Evolutionary conservation across 2,329 filamentous ascomycete genomes (phyloP).

Genomic region (Camillea tinctor): DNA sequence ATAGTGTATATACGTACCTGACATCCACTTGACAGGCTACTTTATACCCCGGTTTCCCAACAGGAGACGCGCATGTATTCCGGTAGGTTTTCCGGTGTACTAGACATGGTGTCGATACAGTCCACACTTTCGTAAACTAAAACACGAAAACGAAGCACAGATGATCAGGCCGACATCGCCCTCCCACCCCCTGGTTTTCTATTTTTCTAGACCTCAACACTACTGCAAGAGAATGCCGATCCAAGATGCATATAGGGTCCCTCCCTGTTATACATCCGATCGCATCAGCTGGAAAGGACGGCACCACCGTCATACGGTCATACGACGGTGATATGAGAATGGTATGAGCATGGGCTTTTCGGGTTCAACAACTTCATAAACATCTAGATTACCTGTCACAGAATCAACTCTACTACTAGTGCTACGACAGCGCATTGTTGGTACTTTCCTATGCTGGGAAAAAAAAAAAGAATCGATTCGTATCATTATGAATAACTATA

Average conservation of each 20-base stretch:
- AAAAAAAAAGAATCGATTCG: neutral
- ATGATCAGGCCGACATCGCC: neutral
- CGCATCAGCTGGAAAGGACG: neutral
- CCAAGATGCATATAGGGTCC: conserved; percentile 1
- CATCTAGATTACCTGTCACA: neutral
- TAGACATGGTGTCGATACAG: neutral
- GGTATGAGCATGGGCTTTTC: neutral
- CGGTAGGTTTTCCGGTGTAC: too few relatives aligned
- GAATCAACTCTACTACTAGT: neutral
- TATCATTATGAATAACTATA: conserved; percentile 7
- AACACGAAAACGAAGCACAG: neutral
- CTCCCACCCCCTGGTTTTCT: too few relatives aligned
- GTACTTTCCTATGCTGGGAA: neutral
- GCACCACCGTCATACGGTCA: neutral
- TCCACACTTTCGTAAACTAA: neutral
- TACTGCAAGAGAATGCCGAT: conserved; percentile 3
- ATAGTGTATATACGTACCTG: neutral
- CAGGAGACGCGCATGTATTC: neutral
- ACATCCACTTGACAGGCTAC: neutral
- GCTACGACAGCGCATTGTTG: neutral
- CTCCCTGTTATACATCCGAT: neutral
- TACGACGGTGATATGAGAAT: neutral
- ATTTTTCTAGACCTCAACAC: neutral
- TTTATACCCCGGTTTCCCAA: neutral
- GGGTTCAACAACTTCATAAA: neutral